phyloP scores from a whole-genome alignment of 371 early-diverging fungal genomes.

The Saksenaea vasiformis region DNA sequence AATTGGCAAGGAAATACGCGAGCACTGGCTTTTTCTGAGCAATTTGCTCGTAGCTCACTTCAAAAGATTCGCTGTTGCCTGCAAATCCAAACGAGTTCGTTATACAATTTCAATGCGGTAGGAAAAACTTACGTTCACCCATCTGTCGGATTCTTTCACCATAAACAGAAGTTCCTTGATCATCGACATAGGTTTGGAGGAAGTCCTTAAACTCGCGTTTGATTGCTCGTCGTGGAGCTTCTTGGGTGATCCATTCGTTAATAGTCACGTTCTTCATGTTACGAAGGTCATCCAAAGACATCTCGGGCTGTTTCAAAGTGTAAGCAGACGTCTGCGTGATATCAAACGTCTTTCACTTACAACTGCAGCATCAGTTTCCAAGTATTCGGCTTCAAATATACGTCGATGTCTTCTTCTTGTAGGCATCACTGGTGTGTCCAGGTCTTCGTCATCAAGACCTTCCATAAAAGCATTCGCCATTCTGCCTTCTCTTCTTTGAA shows the following conservation, averaged over 20 bases:
- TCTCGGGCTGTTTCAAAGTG: constrained; percentile 40
- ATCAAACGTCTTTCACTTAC: background rate
- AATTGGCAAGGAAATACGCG: constrained; percentile 86
- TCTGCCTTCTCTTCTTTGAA: constrained; percentile 69
- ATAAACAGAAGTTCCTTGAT: constrained; percentile 88
- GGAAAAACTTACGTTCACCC: constrained; percentile 70
- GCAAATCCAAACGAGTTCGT: background rate
- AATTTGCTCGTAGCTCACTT: constrained; percentile 87
- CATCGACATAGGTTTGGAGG: constrained; percentile 82
- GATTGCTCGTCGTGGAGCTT: constrained; percentile 79
- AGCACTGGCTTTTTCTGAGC: constrained; percentile 74
- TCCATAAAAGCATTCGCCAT: constrained; percentile 87
- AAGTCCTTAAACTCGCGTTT: constrained; percentile 88
- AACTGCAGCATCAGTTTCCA: constrained; percentile 26
- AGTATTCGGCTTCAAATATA: constrained; percentile 57
- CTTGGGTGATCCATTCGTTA: constrained; percentile 79
- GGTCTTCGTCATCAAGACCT: constrained; percentile 58
- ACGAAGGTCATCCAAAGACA: constrained; percentile 50
- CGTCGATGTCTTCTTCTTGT: constrained; percentile 65
- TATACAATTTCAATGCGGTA: background rate
- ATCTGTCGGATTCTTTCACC: constrained; percentile 88
- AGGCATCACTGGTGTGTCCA: constrained; percentile 54
- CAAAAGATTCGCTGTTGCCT: constrained; percentile 88
- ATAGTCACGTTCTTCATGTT: constrained; percentile 64
- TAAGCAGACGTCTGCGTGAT: background rate